Evolutionary conservation across 129 eudicot species (phyloP).

Genomic region (Artemisia annua): DNA sequence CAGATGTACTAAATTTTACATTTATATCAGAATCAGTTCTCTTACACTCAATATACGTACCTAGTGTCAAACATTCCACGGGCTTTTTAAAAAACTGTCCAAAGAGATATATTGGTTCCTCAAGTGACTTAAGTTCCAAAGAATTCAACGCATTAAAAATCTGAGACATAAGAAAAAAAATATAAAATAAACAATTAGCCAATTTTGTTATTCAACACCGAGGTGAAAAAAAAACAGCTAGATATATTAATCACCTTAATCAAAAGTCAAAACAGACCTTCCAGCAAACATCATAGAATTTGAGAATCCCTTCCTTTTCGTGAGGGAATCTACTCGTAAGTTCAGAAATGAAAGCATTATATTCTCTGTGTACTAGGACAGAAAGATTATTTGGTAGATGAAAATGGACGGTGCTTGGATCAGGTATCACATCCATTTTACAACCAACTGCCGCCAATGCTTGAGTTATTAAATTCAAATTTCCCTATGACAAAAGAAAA

Average conservation of each 20-base stretch:
- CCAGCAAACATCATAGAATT: constrained; percentile 91
- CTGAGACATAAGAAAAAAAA: constrained; percentile 34
- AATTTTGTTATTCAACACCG: constrained; percentile 1
- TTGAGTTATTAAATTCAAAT: constrained; percentile 88
- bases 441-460: constrained; percentile 95
- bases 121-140: constrained; percentile 88
- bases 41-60: constrained; percentile 35
- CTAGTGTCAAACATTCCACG: constrained; percentile 88
- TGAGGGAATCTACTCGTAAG: constrained; percentile 87
- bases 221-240: constrained; percentile 26
- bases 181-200: not conserved
- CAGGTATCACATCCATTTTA: constrained; percentile 96
- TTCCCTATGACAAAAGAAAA: constrained; percentile 55
- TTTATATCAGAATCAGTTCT: not conserved
- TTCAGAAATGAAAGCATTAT: constrained; percentile 68
- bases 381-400: constrained; percentile 87
- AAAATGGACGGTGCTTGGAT: constrained; percentile 93
- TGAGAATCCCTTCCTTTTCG: constrained; percentile 88
- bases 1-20: too few relatives aligned
- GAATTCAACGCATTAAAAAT: constrained; percentile 93
- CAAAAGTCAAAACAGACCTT: constrained; percentile 80
- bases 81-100: constrained; percentile 98
- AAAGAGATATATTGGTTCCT: constrained; percentile 93
- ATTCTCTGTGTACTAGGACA: constrained; percentile 90
- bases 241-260: constrained; percentile 51